Conservation (phyloP, 768 basidiomycete genomes). For the Stropharia rugosoannulata region DNA sequence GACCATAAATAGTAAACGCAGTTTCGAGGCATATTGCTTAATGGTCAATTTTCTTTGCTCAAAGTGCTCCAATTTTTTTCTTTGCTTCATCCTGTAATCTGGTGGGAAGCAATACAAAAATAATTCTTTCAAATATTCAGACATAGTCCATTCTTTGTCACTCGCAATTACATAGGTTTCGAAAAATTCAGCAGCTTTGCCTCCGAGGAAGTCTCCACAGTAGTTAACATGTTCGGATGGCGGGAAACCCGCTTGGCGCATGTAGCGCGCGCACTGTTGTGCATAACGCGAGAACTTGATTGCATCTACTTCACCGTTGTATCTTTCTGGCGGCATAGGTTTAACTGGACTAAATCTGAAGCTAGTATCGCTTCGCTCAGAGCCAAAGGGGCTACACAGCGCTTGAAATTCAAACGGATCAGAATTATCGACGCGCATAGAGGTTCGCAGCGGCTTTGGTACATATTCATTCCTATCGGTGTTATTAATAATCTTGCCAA, state of each 20-base stretch:
- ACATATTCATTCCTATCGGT: too few relatives aligned
- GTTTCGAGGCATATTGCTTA: conserved; percentile 26
- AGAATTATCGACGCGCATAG: too few relatives aligned
- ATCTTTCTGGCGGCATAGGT: conserved; percentile 4
- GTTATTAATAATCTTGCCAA: neutral
- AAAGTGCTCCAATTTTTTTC: conserved; percentile 14
- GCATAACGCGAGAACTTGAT: conserved; percentile 4
- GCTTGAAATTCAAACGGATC: too few relatives aligned
- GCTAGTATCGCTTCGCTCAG: too few relatives aligned
- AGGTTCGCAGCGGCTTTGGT: too few relatives aligned
- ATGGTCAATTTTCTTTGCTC: conserved; percentile 26
- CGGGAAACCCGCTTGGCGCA: neutral
- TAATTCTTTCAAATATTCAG: conserved; percentile 25
- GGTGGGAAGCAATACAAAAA: conserved; percentile 34
- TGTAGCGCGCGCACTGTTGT: conserved; percentile 2
- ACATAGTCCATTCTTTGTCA: conserved; percentile 17
- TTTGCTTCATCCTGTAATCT: conserved; percentile 25
- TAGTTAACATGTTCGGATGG: conserved; percentile 15
- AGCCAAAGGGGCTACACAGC: too few relatives aligned
- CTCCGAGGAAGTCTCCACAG: conserved; percentile 25
- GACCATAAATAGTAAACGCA: conserved; percentile 25
- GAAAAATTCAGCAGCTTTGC: conserved; percentile 28
- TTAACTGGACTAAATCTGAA: neutral
- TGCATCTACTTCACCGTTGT: conserved; percentile 5
- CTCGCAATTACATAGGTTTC: conserved; percentile 16